Conservation (phyloP, 1,139 yeast species). For the Nakaseomyces nivariensis region DNA sequence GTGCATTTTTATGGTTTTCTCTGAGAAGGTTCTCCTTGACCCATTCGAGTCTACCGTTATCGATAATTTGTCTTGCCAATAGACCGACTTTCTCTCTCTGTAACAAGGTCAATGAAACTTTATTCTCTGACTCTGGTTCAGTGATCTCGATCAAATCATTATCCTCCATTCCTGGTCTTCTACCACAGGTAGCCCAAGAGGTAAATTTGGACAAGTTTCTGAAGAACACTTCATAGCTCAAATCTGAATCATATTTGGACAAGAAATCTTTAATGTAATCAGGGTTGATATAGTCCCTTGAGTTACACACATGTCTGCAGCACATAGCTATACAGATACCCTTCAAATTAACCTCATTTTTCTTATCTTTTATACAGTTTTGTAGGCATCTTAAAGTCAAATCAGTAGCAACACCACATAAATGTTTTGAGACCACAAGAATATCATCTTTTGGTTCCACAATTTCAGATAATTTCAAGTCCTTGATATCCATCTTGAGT, state of each 20-base stretch:
- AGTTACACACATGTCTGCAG: constrained; percentile 76
- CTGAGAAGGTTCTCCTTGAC: constrained; percentile 30
- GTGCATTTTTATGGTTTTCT: constrained; percentile 32
- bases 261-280: constrained; percentile 34
- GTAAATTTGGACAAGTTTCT: constrained; percentile 50
- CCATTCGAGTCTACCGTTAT: constrained; percentile 47
- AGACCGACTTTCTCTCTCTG: constrained; percentile 54
- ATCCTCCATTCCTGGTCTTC: constrained; percentile 33
- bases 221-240: constrained; percentile 32
- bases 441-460: constrained; percentile 29
- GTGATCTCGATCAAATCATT: constrained; percentile 23
- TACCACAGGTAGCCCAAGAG: constrained; percentile 83
- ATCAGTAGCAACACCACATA: constrained; percentile 93
- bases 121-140: constrained; percentile 25
- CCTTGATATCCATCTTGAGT: constrained; percentile 69
- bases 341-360: constrained; percentile 22
- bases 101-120: constrained; percentile 31
- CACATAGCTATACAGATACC: constrained; percentile 87
- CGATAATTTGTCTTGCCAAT: constrained; percentile 60
- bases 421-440: constrained; percentile 72
- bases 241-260: constrained; percentile 14
- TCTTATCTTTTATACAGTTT: constrained; percentile 30
- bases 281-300: constrained; percentile 43
- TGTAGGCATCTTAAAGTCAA: constrained; percentile 59
- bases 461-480: constrained; percentile 45